Evolutionary conservation across 345 rosid genomes (phyloP).

Genomic region (Heritiera fomes): DNA sequence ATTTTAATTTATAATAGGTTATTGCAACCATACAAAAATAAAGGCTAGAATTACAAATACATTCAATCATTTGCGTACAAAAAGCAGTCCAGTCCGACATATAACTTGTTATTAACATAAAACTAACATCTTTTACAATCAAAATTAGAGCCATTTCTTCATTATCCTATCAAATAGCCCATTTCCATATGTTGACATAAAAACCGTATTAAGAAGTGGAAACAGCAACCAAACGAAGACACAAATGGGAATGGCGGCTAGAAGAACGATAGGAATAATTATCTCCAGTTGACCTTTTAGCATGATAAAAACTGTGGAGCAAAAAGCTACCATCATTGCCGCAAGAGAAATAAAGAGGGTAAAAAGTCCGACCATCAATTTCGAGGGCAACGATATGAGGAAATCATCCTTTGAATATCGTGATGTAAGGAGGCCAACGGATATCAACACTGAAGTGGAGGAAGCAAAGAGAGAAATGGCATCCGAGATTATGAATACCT

Average conservation of each 20-base stretch:
- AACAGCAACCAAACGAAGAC: conserved; percentile 37
- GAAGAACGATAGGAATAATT: conserved; percentile 26
- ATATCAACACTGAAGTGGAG: too few relatives aligned
- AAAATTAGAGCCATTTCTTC: conserved; percentile 11
- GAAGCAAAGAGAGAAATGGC: conserved; percentile 28
- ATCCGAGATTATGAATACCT: conserved; percentile 22
- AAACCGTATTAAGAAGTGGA: conserved; percentile 34
- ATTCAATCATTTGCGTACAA: too few relatives aligned
- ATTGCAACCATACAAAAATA: too few relatives aligned
- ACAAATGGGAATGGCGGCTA: conserved; percentile 33
- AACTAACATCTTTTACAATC: too few relatives aligned
- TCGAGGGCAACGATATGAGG: conserved; percentile 25
- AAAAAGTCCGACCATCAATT: conserved; percentile 20
- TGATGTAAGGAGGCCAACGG: too few relatives aligned
- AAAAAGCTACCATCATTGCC: conserved; percentile 31
- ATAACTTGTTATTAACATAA: too few relatives aligned
- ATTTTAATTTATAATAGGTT: too few relatives aligned
- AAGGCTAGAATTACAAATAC: too few relatives aligned
- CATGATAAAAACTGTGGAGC: conserved; percentile 3
- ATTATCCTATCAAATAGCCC: conserved; percentile 35
- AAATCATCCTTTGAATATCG: neutral
- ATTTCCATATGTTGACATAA: conserved; percentile 30
- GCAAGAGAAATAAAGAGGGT: conserved; percentile 18
- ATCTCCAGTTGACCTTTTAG: conserved; percentile 16
- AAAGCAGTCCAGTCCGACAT: too few relatives aligned